These are phyloP conservation scores for Nitzschia sp. DNA, from an alignment of 108 stramenopile genomes.

Conservation along the genomic window DNA sequence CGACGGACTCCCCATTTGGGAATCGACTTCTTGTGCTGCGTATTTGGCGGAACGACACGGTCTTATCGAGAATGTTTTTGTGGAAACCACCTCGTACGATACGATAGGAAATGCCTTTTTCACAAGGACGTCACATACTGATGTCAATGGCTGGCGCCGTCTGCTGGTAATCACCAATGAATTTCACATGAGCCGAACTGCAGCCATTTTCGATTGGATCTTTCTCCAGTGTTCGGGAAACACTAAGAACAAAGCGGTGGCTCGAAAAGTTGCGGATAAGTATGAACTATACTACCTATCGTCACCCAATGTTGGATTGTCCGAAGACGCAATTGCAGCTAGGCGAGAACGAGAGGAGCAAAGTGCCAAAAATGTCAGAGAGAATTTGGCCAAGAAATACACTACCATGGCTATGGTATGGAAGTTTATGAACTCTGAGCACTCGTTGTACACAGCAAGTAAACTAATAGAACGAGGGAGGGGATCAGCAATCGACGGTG, in stretches of 20 bases:
- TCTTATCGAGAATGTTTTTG: conserved; percentile 44
- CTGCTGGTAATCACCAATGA: conserved; percentile 75
- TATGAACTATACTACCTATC: conserved; percentile 74
- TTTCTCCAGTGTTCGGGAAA: conserved; percentile 38
- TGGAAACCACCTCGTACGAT: conserved; percentile 85
- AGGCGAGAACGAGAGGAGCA: conserved; percentile 59
- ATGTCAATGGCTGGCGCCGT: conserved; percentile 59
- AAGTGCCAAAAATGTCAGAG: conserved; percentile 47
- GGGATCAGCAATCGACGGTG: not conserved
- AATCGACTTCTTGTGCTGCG: conserved; percentile 73
- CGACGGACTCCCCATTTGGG: conserved; percentile 84
- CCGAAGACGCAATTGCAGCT: conserved; percentile 56
- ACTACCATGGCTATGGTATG: conserved; percentile 53
- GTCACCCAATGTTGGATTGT: conserved; percentile 64
- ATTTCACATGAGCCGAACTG: conserved; percentile 80
- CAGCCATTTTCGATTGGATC: conserved; percentile 87
- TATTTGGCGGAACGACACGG: conserved; percentile 48
- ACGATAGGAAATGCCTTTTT: conserved; percentile 86
- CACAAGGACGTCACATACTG: conserved; percentile 65
- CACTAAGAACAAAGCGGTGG: not conserved
- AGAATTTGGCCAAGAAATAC: conserved; percentile 46
- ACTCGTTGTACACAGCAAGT: conserved; percentile 75
- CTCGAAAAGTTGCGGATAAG: conserved; percentile 5
- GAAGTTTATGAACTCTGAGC: conserved; percentile 59
- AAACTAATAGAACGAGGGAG: conserved; percentile 53